These are phyloP conservation scores for Sporisorium exsertum DNA, from an alignment of 1,284 basidiomycete genomes.

Conservation along the genomic window DNA sequence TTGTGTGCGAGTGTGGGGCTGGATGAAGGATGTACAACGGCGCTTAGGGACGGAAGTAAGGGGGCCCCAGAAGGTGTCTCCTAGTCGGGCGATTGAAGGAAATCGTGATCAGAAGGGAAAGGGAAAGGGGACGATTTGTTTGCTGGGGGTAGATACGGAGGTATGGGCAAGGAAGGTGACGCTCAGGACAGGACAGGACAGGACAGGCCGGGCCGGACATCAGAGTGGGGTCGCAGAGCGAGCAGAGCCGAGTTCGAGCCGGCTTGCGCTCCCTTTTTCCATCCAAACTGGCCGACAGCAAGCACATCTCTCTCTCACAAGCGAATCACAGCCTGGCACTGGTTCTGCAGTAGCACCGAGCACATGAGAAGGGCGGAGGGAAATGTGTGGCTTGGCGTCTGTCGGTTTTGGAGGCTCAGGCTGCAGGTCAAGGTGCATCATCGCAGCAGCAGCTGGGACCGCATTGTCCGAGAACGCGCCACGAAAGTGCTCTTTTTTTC, in stretches of 20 bases:
- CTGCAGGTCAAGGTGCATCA: conserved; percentile 2
- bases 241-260: neutral
- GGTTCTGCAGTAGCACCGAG: neutral
- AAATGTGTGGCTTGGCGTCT: neutral
- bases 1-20: neutral
- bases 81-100: neutral
- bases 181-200: neutral
- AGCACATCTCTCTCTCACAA: neutral
- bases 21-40: neutral
- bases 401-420: neutral
- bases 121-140: too few species aligned
- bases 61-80: too few species aligned
- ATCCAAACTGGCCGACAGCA: neutral
- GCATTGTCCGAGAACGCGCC: neutral
- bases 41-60: neutral
- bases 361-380: too few species aligned
- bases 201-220: neutral
- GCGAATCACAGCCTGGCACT: neutral
- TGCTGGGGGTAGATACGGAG: neutral
- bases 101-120: neutral
- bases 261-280: neutral
- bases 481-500: neutral
- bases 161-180: neutral
- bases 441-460: neutral
- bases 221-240: conserved; percentile 2